Percentiles rank a stretch among this genome's conserved stretches.
These are phyloP conservation scores for Pseudovirgaria hyperparasitica DNA, from an alignment of 2,329 filamentous ascomycete species.

Conservation along the genomic window DNA sequence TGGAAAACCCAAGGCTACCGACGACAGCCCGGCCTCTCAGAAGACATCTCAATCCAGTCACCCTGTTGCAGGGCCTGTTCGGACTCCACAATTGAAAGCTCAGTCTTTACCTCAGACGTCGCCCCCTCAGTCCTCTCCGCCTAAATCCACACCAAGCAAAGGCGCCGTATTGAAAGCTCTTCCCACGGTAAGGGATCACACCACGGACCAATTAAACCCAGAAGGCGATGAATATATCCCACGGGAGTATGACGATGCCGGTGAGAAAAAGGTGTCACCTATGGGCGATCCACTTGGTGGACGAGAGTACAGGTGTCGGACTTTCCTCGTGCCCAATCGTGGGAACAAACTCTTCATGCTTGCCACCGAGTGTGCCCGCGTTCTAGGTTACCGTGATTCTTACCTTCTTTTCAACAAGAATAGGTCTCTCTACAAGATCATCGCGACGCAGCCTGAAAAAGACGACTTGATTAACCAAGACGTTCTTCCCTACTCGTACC, in stretches of 20 bases:
- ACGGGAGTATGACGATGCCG: conserved; percentile 81
- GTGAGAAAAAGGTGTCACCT: conserved; percentile 82
- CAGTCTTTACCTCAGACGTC: conserved; percentile 36
- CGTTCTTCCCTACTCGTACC: conserved; percentile 91
- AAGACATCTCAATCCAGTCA: conserved; percentile 35
- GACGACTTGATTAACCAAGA: conserved; percentile 92
- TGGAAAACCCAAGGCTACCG: conserved; percentile 45
- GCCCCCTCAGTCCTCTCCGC: conserved; percentile 49
- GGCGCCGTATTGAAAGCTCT: conserved; percentile 75
- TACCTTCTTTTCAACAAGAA: conserved; percentile 99
- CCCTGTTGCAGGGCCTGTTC: conserved; percentile 37
- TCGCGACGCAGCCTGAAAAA: conserved; percentile 89
- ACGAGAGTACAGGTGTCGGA: conserved; percentile 83
- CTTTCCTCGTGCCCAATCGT: conserved; percentile 81
- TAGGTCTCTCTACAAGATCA: conserved; percentile 91
- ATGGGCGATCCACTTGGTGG: conserved; percentile 72
- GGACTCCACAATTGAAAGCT: conserved; percentile 43
- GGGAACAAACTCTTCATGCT: conserved; percentile 97
- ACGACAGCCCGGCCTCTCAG: conserved; percentile 46
- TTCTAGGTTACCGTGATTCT: conserved; percentile 90
- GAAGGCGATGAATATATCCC: conserved; percentile 91
- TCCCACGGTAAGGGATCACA: conserved; percentile 92
- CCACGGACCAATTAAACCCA: conserved; percentile 81
- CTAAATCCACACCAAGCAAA: conserved; percentile 72
- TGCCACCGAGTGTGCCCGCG: conserved; percentile 89